These are phyloP conservation scores for Termitomyces sp. DNA, from an alignment of 768 basidiomycete genomes.

Conservation along the genomic window DNA sequence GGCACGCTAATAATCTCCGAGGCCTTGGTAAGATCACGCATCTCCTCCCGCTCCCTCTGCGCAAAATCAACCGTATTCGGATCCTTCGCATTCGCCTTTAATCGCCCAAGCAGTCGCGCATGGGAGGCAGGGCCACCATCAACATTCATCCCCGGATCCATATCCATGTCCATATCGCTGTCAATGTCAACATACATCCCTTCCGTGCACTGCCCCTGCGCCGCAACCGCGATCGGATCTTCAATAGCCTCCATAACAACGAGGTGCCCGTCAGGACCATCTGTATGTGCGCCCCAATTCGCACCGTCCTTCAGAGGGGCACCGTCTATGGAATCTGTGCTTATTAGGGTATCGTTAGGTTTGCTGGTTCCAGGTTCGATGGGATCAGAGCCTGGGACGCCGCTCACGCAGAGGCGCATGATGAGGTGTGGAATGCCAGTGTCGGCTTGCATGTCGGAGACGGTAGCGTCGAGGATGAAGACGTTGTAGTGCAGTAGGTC, in stretches of 20 bases:
- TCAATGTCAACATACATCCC: constrained; percentile 13
- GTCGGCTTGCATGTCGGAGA: constrained; percentile 20
- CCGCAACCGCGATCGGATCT: constrained; percentile 9
- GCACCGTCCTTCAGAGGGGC: not conserved
- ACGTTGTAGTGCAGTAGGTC: constrained; percentile 64
- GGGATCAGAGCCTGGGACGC: constrained; percentile 28
- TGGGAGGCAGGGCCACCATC: not conserved
- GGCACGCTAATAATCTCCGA: constrained; percentile 61
- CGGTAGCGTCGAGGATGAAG: constrained; percentile 64
- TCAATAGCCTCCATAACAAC: constrained; percentile 24
- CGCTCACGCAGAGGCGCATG: constrained; percentile 43
- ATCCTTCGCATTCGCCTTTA: constrained; percentile 8
- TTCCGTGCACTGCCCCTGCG: not conserved
- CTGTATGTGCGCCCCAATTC: constrained; percentile 34
- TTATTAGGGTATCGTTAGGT: not conserved
- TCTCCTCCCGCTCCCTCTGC: constrained; percentile 83
- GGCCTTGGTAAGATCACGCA: constrained; percentile 82
- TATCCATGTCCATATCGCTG: constrained; percentile 11
- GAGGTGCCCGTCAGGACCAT: constrained; percentile 38
- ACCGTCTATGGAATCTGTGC: not conserved
- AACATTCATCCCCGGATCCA: constrained; percentile 23
- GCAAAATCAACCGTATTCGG: constrained; percentile 79
- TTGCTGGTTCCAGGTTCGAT: not conserved
- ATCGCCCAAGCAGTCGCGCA: not conserved
- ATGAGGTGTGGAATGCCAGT: constrained; percentile 45